Conservation (phyloP, 2,329 filamentous ascomycete genomes). For the Xylariomycetidae sp. region DNA sequence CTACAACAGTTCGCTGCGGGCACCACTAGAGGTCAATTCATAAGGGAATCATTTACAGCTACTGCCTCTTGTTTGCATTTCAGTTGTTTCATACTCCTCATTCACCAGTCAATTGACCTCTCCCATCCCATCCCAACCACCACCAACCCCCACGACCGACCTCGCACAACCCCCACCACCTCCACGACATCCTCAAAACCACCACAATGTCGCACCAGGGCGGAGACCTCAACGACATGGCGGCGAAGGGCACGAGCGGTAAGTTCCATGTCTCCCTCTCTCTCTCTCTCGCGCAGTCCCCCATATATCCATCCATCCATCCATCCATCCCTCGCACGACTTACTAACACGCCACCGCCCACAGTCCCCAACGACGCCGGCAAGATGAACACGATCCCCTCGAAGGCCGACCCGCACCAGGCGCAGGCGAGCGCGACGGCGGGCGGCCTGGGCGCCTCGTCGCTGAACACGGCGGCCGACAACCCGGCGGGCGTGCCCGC, state of each 20-base stretch:
- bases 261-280: too few species aligned
- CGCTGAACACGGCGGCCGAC: constrained; percentile 18
- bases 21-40: too few species aligned
- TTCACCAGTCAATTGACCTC: too few species aligned
- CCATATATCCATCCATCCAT: neutral
- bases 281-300: neutral
- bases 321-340: neutral
- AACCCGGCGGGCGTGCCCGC: constrained; percentile 12
- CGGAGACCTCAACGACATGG: constrained; percentile 17
- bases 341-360: neutral
- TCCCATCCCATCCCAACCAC: neutral
- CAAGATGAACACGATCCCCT: constrained; percentile 19
- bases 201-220: constrained; percentile 14
- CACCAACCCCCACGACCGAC: neutral
- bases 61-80: too few species aligned
- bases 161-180: neutral
- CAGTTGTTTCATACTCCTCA: too few species aligned
- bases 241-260: constrained; percentile 19
- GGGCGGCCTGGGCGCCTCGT: constrained; percentile 12
- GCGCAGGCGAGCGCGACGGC: constrained; percentile 2
- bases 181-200: neutral
- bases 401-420: constrained; percentile 16
- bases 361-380: constrained; percentile 18
- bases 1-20: too few species aligned
- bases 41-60: too few species aligned